These are phyloP conservation scores for Micractinium sp. DNA, from an alignment of 139 green algal species.

Conservation along the genomic window DNA sequence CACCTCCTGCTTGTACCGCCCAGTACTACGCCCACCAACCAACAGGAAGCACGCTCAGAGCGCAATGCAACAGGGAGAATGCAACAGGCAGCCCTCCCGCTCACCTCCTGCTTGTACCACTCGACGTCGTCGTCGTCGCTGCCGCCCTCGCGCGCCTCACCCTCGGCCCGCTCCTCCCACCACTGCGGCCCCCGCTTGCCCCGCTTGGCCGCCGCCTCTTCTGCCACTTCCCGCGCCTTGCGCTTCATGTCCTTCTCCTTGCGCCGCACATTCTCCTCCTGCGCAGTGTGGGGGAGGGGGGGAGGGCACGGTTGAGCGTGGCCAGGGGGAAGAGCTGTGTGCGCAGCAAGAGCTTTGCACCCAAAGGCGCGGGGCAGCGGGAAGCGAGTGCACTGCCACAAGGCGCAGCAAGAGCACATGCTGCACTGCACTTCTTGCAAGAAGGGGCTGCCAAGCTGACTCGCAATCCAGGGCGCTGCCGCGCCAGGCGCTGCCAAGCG, in stretches of 20 bases:
- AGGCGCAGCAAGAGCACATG: too few relatives aligned
- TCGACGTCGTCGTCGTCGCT: conserved; percentile 71
- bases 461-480: too few relatives aligned
- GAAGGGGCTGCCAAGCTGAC: too few relatives aligned
- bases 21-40: neutral
- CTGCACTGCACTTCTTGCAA: too few relatives aligned
- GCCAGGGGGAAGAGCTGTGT: too few relatives aligned
- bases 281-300: neutral
- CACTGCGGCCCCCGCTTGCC: conserved; percentile 37
- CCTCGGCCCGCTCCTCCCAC: conserved; percentile 36
- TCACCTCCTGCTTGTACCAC: conserved; percentile 66
- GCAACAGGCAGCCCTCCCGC: neutral
- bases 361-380: too few relatives aligned
- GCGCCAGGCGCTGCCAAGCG: too few relatives aligned
- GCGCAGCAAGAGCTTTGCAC: too few relatives aligned
- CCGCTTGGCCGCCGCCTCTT: conserved; percentile 2
- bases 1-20: neutral
- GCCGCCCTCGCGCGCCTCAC: conserved; percentile 1
- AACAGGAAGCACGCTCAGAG: neutral
- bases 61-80: neutral
- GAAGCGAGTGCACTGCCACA: too few relatives aligned
- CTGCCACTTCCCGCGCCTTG: conserved; percentile 38
- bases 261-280: conserved; percentile 73
- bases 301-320: too few relatives aligned
- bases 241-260: conserved; percentile 64